Conservation (phyloP, 1,284 basidiomycete species). For the Cutaneotrichosporon dermatis region DNA sequence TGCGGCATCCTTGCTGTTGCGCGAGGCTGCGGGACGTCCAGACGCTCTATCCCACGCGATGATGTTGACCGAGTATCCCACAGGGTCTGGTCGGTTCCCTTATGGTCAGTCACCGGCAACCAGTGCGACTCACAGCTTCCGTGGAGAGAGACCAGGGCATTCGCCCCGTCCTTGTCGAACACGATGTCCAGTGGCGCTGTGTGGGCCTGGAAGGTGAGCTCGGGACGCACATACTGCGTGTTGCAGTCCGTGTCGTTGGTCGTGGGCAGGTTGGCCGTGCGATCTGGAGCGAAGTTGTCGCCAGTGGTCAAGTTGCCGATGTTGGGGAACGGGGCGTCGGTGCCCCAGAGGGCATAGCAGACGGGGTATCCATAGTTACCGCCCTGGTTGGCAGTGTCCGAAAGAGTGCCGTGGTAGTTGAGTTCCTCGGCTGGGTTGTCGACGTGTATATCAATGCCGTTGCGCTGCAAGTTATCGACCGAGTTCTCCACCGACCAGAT, state of each 20-base stretch:
- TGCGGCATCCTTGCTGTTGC: background rate
- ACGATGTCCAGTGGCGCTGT: conserved; percentile 15
- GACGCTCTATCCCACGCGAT: background rate
- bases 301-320: conserved; percentile 4
- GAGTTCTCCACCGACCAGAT: conserved; percentile 16
- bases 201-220: conserved; percentile 14
- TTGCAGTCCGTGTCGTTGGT: conserved; percentile 9
- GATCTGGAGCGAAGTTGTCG: conserved; percentile 6
- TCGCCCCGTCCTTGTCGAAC: conserved; percentile 7
- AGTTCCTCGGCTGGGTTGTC: conserved; percentile 18
- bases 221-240: background rate
- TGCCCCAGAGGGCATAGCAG: conserved; percentile 13
- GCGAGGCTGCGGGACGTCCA: background rate
- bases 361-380: conserved; percentile 13
- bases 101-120: background rate
- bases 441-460: conserved; percentile 9
- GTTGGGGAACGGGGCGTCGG: conserved; percentile 2
- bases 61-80: conserved; percentile 9
- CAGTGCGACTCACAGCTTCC: conserved; percentile 12
- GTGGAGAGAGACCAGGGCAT: conserved; percentile 12
- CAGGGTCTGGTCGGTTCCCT: conserved; percentile 12
- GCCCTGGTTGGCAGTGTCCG: background rate
- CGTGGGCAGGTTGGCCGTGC: background rate
- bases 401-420: conserved; percentile 13
- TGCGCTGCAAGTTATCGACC: conserved; percentile 10